These are phyloP conservation scores for Russula ochroleuca DNA, from an alignment of 768 basidiomycete genomes.

Conservation along the genomic window DNA sequence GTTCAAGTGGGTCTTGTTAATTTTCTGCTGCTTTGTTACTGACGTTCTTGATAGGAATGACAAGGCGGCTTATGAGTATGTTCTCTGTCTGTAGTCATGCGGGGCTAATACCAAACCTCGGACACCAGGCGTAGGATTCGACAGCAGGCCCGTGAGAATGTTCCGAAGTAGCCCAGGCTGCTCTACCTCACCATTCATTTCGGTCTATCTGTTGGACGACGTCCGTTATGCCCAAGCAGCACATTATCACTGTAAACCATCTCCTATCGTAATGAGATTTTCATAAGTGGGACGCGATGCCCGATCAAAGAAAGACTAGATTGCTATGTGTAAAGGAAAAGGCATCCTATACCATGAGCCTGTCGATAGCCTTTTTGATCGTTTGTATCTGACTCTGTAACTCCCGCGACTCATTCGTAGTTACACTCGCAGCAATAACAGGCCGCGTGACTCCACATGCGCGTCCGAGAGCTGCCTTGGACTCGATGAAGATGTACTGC, in stretches of 20 bases:
- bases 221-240: conserved; percentile 16
- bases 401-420: conserved; percentile 93
- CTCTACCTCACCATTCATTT: conserved; percentile 7
- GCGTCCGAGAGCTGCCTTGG: conserved; percentile 91
- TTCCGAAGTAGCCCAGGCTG: conserved; percentile 59
- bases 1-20: conserved; percentile 73
- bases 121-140: conserved; percentile 64
- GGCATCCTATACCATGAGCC: conserved; percentile 44
- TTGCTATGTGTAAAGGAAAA: neutral
- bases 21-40: neutral
- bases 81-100: conserved; percentile 19
- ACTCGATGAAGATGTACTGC: conserved; percentile 91
- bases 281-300: neutral
- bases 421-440: conserved; percentile 93
- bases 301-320: neutral
- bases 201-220: conserved; percentile 18
- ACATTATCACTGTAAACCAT: conserved; percentile 19
- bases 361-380: conserved; percentile 81
- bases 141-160: conserved; percentile 84
- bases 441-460: conserved; percentile 94
- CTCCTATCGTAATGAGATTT: conserved; percentile 15
- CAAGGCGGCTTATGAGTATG: conserved; percentile 87
- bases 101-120: neutral
- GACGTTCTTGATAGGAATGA: conserved; percentile 64
- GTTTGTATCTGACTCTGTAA: conserved; percentile 83